A percentile compares a stretch with the other conserved stretches of the same genome.
phyloP scores from a whole-genome alignment of 2,329 filamentous ascomycete genomes.

The Tolypocladium ophioglossoides region DNA sequence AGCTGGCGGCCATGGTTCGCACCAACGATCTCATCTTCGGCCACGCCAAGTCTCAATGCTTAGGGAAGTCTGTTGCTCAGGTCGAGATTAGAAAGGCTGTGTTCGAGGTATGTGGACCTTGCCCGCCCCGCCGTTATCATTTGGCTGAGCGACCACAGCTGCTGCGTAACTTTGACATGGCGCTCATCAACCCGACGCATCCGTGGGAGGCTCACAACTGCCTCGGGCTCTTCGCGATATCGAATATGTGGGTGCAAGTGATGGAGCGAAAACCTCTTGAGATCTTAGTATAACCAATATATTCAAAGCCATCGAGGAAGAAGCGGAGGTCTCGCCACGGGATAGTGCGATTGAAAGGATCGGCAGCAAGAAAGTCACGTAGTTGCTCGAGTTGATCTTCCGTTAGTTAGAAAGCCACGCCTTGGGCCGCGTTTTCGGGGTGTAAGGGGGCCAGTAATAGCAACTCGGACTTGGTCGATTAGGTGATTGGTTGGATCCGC shows the following conservation, averaged over 20 bases:
- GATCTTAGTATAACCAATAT: no score
- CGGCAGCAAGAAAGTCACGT: no score
- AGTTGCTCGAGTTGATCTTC: no score
- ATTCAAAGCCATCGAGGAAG: no score
- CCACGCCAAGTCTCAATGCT: constrained; percentile 25
- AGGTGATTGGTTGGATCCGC: no score
- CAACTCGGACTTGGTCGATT: no score
- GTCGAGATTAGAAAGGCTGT: constrained; percentile 26
- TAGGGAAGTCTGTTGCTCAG: constrained; percentile 25
- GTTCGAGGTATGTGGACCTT: constrained; percentile 25
- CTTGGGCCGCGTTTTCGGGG: no score
- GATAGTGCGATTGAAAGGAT: no score
- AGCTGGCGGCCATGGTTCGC: constrained; percentile 18
- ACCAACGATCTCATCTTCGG: constrained; percentile 25
- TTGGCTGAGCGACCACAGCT: constrained; percentile 8
- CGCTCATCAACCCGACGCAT: constrained; percentile 11
- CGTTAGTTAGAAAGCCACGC: no score
- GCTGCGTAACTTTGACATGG: constrained; percentile 18
- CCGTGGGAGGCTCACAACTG: constrained; percentile 16
- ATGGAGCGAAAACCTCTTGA: constrained; percentile 6
- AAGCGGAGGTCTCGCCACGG: no score
- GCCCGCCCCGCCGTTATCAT: not conserved
- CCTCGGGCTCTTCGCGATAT: constrained; percentile 18
- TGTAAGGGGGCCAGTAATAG: no score
- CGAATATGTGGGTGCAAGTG: constrained; percentile 22